phyloP scores from a whole-genome alignment of 169 alveolate genomes.

The Babesia bigemina region DNA sequence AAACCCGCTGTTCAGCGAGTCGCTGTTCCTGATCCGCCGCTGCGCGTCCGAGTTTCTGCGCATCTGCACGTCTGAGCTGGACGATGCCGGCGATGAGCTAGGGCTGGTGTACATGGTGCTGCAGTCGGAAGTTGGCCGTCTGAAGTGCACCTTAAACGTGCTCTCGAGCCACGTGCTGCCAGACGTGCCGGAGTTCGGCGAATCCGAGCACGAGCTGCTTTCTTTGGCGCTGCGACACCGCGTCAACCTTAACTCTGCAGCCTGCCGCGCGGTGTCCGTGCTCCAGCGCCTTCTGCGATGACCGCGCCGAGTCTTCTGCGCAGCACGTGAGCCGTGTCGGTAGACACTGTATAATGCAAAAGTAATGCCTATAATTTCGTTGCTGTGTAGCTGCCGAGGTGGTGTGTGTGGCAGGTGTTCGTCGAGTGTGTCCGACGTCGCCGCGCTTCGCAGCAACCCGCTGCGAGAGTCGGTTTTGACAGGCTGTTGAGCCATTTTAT shows the following conservation, averaged over 20 bases:
- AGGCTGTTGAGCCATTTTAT: too few species aligned
- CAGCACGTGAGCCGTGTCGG: too few species aligned
- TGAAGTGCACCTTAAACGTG: constrained; percentile 14
- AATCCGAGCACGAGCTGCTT: background rate
- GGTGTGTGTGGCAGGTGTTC: constrained; percentile 1
- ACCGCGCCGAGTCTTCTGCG: background rate
- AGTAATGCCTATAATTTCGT: too few species aligned
- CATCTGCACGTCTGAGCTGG: background rate
- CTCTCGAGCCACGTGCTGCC: constrained; percentile 22
- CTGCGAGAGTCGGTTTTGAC: too few species aligned
- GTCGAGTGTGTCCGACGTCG: background rate
- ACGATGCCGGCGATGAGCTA: constrained; percentile 1
- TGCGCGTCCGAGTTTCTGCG: constrained; percentile 32
- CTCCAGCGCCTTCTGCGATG: constrained; percentile 25
- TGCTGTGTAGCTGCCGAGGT: background rate
- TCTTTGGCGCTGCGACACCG: background rate
- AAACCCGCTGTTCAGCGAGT: constrained; percentile 17
- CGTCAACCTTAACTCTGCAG: constrained; percentile 14
- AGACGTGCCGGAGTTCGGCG: constrained; percentile 25
- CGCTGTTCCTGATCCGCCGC: constrained; percentile 9
- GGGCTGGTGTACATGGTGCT: constrained; percentile 11
- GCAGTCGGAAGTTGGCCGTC: constrained; percentile 3
- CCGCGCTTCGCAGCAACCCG: too few species aligned
- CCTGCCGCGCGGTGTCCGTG: constrained; percentile 23
- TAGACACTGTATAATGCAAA: too few species aligned